Conservation (phyloP, 176 grass and related monocot genomes). For the Elymus sibiricus region DNA sequence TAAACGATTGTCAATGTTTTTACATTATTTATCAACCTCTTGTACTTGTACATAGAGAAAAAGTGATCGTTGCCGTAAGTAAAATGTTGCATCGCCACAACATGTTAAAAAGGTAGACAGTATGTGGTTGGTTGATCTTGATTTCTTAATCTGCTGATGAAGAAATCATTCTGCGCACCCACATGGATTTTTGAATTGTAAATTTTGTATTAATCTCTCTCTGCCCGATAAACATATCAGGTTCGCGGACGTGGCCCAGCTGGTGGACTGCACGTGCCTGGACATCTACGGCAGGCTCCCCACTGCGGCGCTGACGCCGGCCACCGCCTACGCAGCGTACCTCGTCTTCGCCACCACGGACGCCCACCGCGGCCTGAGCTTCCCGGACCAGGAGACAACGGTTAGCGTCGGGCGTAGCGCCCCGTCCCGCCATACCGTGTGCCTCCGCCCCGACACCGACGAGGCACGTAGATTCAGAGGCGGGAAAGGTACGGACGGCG, state of each 20-base stretch:
- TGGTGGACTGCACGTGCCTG: conserved; percentile 22
- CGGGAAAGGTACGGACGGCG: not conserved
- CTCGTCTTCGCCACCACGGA: conserved; percentile 19
- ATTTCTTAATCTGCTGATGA: too few relatives aligned
- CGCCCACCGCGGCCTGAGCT: conserved; percentile 17
- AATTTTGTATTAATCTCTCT: not conserved
- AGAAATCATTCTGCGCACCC: too few relatives aligned
- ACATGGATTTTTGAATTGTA: not conserved
- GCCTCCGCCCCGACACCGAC: not conserved
- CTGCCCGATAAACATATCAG: not conserved
- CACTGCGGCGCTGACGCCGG: not conserved
- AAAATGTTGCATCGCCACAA: too few relatives aligned
- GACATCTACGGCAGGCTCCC: conserved; percentile 27
- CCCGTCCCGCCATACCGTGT: conserved; percentile 15
- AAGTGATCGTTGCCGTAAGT: too few relatives aligned
- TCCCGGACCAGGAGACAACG: conserved; percentile 35
- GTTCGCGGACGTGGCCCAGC: conserved; percentile 39
- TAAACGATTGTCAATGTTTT: too few relatives aligned
- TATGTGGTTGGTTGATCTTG: too few relatives aligned
- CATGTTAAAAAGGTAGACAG: too few relatives aligned
- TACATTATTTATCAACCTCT: too few relatives aligned
- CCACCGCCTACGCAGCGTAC: conserved; percentile 28
- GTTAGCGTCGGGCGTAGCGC: not conserved
- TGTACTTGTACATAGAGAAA: too few relatives aligned
- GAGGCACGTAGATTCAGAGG: not conserved